Conservation (phyloP, 139 green algal species). For the Picochlorum sp. region DNA sequence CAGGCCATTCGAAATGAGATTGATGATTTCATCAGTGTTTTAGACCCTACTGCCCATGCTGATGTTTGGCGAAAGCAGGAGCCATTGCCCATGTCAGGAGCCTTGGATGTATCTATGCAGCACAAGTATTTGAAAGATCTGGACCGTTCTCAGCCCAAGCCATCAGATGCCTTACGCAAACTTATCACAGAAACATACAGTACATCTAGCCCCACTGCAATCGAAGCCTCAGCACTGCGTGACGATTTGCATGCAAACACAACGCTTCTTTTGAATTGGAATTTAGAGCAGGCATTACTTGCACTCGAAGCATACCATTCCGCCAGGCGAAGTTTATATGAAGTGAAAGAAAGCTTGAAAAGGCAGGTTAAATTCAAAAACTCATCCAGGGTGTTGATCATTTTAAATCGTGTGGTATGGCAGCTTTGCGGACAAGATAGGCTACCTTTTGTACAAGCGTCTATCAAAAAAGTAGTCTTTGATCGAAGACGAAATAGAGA, state of each 20-base stretch:
- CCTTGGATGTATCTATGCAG: no score
- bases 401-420: slow-evolving; percentile 39
- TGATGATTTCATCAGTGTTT: not conserved
- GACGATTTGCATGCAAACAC: no score
- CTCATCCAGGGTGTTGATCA: slow-evolving; percentile 24
- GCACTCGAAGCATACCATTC: slow-evolving; percentile 14
- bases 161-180: no score
- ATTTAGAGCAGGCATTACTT: slow-evolving; percentile 30
- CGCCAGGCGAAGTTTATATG: slow-evolving; percentile 11
- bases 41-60: not conserved
- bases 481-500: slow-evolving; percentile 33
- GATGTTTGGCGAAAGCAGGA: not conserved
- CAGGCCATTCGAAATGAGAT: not conserved
- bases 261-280: slow-evolving; percentile 37
- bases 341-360: slow-evolving; percentile 17
- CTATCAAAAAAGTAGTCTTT: slow-evolving; percentile 25
- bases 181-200: no score
- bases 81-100: not conserved
- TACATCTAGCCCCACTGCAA: no score
- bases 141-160: no score
- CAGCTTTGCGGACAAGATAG: slow-evolving; percentile 28
- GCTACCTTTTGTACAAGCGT: slow-evolving; percentile 27
- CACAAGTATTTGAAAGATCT: no score
- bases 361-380: slow-evolving; percentile 23
- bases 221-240: no score